These are phyloP conservation scores for Debaryomyces psychrophilus DNA, from an alignment of 1,139 yeast species.

Conservation along the genomic window DNA sequence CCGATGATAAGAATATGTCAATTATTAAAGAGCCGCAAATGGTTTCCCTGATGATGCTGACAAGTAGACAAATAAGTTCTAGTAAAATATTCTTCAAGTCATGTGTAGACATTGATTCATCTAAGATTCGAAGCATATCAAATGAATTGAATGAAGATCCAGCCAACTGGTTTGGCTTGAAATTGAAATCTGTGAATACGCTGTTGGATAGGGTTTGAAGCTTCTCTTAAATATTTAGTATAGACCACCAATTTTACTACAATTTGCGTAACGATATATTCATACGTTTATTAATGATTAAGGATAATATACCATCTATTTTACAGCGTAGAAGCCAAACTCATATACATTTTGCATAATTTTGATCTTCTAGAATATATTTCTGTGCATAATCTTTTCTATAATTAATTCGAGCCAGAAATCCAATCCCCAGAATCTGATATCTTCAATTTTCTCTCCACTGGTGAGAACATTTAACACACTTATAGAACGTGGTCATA, in stretches of 20 bases:
- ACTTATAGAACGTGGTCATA: constrained; percentile 94
- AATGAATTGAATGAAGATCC: constrained; percentile 20
- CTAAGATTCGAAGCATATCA: constrained; percentile 10
- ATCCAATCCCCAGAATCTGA: not conserved
- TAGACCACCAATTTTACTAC: not conserved
- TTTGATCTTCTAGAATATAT: not conserved
- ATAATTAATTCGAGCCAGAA: not conserved
- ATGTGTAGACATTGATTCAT: not conserved
- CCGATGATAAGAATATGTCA: not conserved
- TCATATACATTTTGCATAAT: not conserved
- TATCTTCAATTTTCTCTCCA: constrained; percentile 87
- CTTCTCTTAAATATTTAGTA: not conserved
- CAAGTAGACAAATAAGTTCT: not conserved
- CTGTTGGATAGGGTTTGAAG: not conserved
- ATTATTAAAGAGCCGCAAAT: not conserved
- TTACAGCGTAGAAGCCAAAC: constrained; percentile 2
- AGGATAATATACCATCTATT: not conserved
- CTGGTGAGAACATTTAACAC: constrained; percentile 89
- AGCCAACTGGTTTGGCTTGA: constrained; percentile 21
- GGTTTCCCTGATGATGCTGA: not conserved
- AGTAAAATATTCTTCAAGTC: constrained; percentile 1
- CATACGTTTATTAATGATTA: constrained; percentile 1
- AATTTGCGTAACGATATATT: not conserved
- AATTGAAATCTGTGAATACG: constrained; percentile 16
- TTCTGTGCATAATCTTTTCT: not conserved